Base-by-base conservation (phyloP, 768 basidiomycete species). In the Tephrocybe rancida region DNA sequence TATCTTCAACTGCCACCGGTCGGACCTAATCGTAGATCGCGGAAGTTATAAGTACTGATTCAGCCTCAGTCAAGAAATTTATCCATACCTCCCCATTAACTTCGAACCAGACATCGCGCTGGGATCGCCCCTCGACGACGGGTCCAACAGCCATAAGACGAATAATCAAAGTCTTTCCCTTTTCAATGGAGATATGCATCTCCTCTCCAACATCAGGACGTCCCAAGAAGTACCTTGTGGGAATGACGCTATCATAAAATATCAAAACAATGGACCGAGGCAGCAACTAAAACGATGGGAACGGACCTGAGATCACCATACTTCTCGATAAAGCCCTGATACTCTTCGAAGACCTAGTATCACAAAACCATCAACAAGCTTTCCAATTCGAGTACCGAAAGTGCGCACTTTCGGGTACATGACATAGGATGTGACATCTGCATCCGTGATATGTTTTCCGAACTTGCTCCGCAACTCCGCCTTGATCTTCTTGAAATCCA, bases 31-130 rank as follows among this genome's bases (percentile, higher is more conserved):
- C 61, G 44, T 52, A 56, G 32, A 58, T 61, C 60, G 46, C 54
- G 25, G 61, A 27, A 53, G 22, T 55, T 52, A 48, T 59, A 38
- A 58, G 14, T 52, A 4, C 10, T 7, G 35, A 37, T 30, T 41
- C 52, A 19, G 44, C 41, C 16, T 22, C 35, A 24, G 29, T 56
- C 55, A 44, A 48, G 48, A 46, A 46, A 45, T 22, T n/a, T 6
- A 37, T 42, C 4, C 74, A 66, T 66, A 90, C 91, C 80, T 96
- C 93, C 72, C 95, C 95, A 63, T 96, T 96, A 55, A 96, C 90
- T 78, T 98, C 96, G 67, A 98, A 96, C 91, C 96, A 97, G 54
- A 96, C 93, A 69, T 98, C 95, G 63, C 96, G 87, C 64, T 92
- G 90, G 21, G 95, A 93, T 62, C 85, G 89, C 32, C 90, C 90